These are phyloP conservation scores for Lentinula guzmanii DNA, from an alignment of 768 basidiomycete genomes.

Conservation along the genomic window DNA sequence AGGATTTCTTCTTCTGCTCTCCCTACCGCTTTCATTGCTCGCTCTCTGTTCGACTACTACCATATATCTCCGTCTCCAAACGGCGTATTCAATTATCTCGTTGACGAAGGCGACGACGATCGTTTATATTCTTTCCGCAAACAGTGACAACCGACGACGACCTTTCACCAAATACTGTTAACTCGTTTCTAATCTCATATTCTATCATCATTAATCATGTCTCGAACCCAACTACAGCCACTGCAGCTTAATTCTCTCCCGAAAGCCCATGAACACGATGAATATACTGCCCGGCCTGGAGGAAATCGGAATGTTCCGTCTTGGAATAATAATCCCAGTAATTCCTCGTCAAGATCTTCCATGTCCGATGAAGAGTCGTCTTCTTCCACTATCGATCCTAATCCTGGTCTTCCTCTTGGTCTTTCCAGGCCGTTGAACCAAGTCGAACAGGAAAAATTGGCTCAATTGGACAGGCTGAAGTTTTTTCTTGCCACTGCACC, in stretches of 20 bases:
- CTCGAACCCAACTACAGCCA: slow-evolving; percentile 3
- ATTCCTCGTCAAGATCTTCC: not conserved
- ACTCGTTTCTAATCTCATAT: not conserved
- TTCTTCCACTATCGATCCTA: slow-evolving; percentile 17
- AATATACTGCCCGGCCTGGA: slow-evolving; percentile 5
- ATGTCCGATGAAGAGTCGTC: slow-evolving; percentile 4
- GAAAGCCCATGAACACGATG: slow-evolving; percentile 1
- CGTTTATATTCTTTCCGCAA: not conserved
- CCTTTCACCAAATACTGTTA: not conserved
- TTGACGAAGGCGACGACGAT: not conserved
- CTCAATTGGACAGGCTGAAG: slow-evolving; percentile 79
- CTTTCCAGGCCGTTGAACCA: slow-evolving; percentile 55
- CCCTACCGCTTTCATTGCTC: not conserved
- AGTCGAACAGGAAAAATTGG: slow-evolving; percentile 63
- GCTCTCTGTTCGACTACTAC: not conserved
- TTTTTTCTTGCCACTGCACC: slow-evolving; percentile 86
- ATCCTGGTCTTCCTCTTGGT: slow-evolving; percentile 30
- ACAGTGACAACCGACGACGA: not conserved
- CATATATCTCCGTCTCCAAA: not conserved
- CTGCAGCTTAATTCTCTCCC: slow-evolving; percentile 3
- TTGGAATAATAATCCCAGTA: not conserved
- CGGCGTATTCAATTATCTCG: not conserved
- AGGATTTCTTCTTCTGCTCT: not conserved
- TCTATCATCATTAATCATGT: slow-evolving; percentile 3
- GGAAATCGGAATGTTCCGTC: not conserved